Conservation (phyloP, 176 grass and related monocot species). For the Ensete glaucum region DNA sequence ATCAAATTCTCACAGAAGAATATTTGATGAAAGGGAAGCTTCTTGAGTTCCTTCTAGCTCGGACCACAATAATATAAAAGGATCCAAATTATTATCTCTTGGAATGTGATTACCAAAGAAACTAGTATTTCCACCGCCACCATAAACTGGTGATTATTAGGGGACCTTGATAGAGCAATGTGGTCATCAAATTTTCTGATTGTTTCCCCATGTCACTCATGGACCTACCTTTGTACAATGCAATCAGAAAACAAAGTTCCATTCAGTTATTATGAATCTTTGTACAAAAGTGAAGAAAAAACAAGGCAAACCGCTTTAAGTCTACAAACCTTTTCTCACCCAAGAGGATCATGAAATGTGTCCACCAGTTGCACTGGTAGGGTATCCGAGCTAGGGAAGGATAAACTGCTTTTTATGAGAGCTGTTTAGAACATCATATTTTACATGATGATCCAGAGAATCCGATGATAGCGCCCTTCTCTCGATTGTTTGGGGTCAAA, state of each 20-base stretch:
- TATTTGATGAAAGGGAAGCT: slow-evolving; percentile 82
- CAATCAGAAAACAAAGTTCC: neutral
- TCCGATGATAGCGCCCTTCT: slow-evolving; percentile 1
- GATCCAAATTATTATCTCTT: slow-evolving; percentile 58
- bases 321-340: slow-evolving; percentile 56
- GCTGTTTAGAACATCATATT: slow-evolving; percentile 30
- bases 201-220: slow-evolving; percentile 46
- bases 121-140: slow-evolving; percentile 14
- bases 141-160: slow-evolving; percentile 16
- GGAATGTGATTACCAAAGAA: neutral
- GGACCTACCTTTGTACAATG: slow-evolving; percentile 58
- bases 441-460: slow-evolving; percentile 22
- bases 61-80: slow-evolving; percentile 89
- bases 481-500: slow-evolving; percentile 26
- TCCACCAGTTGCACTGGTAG: slow-evolving; percentile 14
- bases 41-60: slow-evolving; percentile 81
- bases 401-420: slow-evolving; percentile 16
- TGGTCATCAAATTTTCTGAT: slow-evolving; percentile 24
- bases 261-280: neutral
- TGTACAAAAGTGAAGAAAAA: neutral
- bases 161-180: slow-evolving; percentile 13
- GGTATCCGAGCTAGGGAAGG: slow-evolving; percentile 17
- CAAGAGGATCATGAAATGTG: slow-evolving; percentile 32
- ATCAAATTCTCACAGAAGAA: slow-evolving; percentile 42
- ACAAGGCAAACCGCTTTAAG: neutral